A percentile compares a stretch with the other conserved stretches of the same genome.
Conservation (phyloP, 2,329 filamentous ascomycete species). For the Lasiodiplodia hormozganensis region DNA sequence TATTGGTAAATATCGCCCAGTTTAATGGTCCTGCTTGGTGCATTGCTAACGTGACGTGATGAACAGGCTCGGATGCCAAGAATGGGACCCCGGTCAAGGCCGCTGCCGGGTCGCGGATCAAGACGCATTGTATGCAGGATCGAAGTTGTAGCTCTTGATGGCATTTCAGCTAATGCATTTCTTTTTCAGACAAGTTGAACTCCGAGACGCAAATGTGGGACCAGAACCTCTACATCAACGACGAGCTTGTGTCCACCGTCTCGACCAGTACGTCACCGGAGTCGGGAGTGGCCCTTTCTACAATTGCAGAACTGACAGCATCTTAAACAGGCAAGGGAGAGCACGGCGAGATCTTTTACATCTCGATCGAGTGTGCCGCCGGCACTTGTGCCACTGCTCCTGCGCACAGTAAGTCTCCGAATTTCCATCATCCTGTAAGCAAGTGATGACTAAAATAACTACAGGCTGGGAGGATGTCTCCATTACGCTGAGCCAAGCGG, state of each 20-base stretch:
- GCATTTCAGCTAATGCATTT: neutral
- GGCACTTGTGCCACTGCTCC: slow-evolving; percentile 33
- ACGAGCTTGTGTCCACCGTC: slow-evolving; percentile 35
- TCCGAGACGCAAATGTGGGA: slow-evolving; percentile 35
- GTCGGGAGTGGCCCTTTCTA: neutral
- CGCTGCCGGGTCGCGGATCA: slow-evolving; percentile 33
- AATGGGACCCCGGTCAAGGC: slow-evolving; percentile 33
- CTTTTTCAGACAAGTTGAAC: slow-evolving; percentile 34
- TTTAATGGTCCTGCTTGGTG: neutral
- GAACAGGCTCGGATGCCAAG: slow-evolving; percentile 28
- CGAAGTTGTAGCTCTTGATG: neutral
- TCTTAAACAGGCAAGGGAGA: slow-evolving; percentile 34
- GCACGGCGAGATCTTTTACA: slow-evolving; percentile 36
- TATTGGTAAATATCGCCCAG: slow-evolving; percentile 21
- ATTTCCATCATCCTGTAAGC: neutral
- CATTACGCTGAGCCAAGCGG: slow-evolving; percentile 32
- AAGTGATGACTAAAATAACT: neutral
- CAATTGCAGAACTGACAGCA: slow-evolving; percentile 19
- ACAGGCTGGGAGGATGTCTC: slow-evolving; percentile 35
- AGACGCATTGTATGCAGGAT: slow-evolving; percentile 34
- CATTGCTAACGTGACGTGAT: neutral
- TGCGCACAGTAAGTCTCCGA: slow-evolving; percentile 35
- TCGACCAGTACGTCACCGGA: slow-evolving; percentile 34
- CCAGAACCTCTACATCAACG: slow-evolving; percentile 37
- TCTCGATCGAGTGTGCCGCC: slow-evolving; percentile 36